phyloP scores from a whole-genome alignment of 352 stramenopile species.

The Phytophthora ohioensis region DNA sequence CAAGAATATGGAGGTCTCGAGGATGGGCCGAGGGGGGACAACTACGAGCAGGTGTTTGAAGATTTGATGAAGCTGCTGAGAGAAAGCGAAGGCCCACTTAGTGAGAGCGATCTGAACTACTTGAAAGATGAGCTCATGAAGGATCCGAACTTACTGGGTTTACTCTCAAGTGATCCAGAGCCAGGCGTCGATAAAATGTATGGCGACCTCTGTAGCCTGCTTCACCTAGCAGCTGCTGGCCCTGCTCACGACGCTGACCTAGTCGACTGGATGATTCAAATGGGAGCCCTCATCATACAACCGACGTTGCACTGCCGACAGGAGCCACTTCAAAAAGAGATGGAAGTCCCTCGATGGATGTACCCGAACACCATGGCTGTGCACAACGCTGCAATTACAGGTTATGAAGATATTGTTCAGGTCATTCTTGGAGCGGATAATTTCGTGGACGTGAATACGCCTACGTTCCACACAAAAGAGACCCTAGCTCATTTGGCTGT shows the following conservation, averaged over 20 bases:
- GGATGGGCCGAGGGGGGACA: constrained; percentile 3
- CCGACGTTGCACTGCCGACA: constrained; percentile 23
- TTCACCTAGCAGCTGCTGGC: constrained; percentile 46
- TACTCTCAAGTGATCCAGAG: background rate
- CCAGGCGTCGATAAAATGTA: background rate
- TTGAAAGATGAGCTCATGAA: constrained; percentile 23
- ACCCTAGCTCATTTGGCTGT: constrained; percentile 37
- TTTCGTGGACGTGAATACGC: constrained; percentile 34
- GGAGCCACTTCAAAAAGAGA: constrained; percentile 12
- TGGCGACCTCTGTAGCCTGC: constrained; percentile 24
- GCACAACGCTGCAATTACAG: constrained; percentile 29
- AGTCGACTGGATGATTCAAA: constrained; percentile 53
- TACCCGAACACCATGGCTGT: constrained; percentile 30
- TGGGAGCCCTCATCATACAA: constrained; percentile 34
- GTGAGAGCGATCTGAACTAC: background rate
- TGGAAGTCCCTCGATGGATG: background rate
- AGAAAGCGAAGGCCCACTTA: constrained; percentile 16
- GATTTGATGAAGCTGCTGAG: constrained; percentile 22
- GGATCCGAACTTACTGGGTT: constrained; percentile 20
- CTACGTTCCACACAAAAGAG: constrained; percentile 34
- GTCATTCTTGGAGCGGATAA: constrained; percentile 40
- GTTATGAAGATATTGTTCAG: constrained; percentile 28
- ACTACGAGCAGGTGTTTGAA: constrained; percentile 18
- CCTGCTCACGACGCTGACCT: constrained; percentile 35
- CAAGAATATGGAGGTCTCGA: constrained; percentile 31